These are phyloP conservation scores for Ophiostoma sp. DNA, from an alignment of 2,329 filamentous ascomycete species.

Conservation along the genomic window DNA sequence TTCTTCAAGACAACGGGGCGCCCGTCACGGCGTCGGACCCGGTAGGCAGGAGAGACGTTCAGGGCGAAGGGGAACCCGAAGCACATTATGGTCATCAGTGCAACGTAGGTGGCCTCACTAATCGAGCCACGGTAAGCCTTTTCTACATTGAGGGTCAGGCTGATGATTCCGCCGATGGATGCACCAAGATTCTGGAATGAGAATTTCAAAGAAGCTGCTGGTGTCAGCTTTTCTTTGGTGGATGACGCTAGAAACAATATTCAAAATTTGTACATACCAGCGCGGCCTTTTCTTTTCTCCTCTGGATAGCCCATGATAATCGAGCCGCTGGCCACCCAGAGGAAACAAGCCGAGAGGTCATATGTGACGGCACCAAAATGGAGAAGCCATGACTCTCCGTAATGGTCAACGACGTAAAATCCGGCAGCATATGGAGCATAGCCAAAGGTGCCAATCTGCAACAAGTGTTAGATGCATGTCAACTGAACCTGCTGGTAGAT, in stretches of 20 bases:
- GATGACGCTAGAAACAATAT: background rate
- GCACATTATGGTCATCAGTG: slow-evolving; percentile 30
- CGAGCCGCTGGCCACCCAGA: slow-evolving; percentile 28
- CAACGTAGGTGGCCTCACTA: slow-evolving; percentile 28
- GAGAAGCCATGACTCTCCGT: slow-evolving; percentile 17
- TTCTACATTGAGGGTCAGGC: slow-evolving; percentile 26
- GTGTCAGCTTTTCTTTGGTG: background rate
- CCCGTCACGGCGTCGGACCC: slow-evolving; percentile 28
- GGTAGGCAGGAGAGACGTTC: slow-evolving; percentile 18
- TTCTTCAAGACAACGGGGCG: slow-evolving; percentile 25
- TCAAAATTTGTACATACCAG: slow-evolving; percentile 6
- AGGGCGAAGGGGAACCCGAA: slow-evolving; percentile 28
- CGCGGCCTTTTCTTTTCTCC: slow-evolving; percentile 28
- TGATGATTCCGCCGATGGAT: slow-evolving; percentile 29
- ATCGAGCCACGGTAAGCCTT: slow-evolving; percentile 25
- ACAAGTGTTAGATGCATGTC: background rate
- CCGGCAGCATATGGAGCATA: slow-evolving; percentile 23
- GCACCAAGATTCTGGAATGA: slow-evolving; percentile 22
- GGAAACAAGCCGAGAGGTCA: slow-evolving; percentile 24
- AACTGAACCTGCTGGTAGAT: background rate
- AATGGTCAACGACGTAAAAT: slow-evolving; percentile 20
- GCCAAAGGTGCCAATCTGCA: slow-evolving; percentile 21
- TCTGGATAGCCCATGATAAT: slow-evolving; percentile 29
- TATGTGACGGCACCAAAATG: slow-evolving; percentile 20
- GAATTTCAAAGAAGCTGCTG: slow-evolving; percentile 23